A percentile compares a stretch with the other conserved stretches of the same genome.
These are phyloP conservation scores for Pterocarpus santalinus DNA, from an alignment of 306 rosid genomes.

Conservation along the genomic window DNA sequence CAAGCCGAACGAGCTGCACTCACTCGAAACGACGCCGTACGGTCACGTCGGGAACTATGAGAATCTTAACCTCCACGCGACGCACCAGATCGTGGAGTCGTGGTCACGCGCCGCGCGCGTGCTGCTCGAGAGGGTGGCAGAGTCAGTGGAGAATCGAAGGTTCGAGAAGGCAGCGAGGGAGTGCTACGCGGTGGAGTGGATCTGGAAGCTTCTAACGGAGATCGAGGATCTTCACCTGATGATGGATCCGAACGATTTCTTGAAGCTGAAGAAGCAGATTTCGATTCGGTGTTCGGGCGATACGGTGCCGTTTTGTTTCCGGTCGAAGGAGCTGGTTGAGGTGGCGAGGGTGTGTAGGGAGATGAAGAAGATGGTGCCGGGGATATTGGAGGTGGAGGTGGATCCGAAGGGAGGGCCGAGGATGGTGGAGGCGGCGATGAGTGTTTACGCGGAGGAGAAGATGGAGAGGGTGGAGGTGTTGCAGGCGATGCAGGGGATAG, in stretches of 20 bases:
- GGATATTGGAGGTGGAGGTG: conserved; percentile 77
- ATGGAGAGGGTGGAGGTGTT: conserved; percentile 59
- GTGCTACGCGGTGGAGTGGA: conserved; percentile 69
- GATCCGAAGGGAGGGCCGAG: conserved; percentile 95
- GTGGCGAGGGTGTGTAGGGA: conserved; percentile 72
- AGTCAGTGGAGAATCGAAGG: conserved; percentile 49
- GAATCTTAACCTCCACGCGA: conserved; percentile 75
- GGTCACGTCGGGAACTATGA: conserved; percentile 65
- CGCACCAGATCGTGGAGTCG: conserved; percentile 82
- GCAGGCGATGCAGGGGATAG: conserved; percentile 81
- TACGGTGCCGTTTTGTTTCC: conserved; percentile 74
- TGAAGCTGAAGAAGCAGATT: conserved; percentile 69
- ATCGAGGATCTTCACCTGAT: conserved; percentile 75
- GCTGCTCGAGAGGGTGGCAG: conserved; percentile 56
- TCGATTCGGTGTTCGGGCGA: conserved; percentile 53
- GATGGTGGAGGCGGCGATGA: conserved; percentile 95
- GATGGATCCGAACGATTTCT: conserved; percentile 90
- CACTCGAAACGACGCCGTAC: conserved; percentile 59
- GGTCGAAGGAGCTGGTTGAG: conserved; percentile 75
- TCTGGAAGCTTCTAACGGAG: conserved; percentile 81
- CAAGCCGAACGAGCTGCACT: conserved; percentile 69
- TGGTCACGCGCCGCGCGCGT: conserved; percentile 63
- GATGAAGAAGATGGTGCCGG: conserved; percentile 77
- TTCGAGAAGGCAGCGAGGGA: conserved; percentile 72
- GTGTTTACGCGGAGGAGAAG: conserved; percentile 67